Evolutionary conservation across 1,284 basidiomycete species (phyloP), one percentile per base, ranked within the genome.

Genomic region (Trametes polyzona): DNA sequence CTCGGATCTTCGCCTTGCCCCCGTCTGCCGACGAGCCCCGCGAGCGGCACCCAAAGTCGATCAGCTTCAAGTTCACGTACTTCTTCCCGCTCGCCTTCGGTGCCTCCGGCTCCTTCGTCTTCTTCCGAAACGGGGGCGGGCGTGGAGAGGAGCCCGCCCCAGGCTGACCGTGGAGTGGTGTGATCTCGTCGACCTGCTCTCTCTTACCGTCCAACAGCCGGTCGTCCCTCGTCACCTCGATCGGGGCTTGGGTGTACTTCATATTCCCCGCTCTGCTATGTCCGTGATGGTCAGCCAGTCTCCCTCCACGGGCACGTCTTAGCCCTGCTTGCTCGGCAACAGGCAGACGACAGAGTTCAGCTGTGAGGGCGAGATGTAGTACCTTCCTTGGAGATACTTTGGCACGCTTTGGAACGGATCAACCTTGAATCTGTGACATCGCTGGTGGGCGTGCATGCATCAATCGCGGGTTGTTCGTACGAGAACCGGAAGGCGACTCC

Each of bases 241-340:
- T 82, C 9, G 87, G 85, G 14, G 87, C 85, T 56, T 79, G 82
- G 39, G 82, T 88, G 63, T 86, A 79, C 61, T 83, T 85, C 63
- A 94, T 75, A 17, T 84, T 4, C 91, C 87, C 30, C 93, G 85
- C 73, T 95, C 92, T 4, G 92, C 93, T 19, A 96, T 84, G 7
- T 95, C 93, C 1, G 90, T 93, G 50, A 96, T 90, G 8, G 92
- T 91, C 42, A 96, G 83, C 89, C 91, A 98, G 72, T 98, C 96
- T 1, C 92, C 92, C 5, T 86, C 83, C 4, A 98, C 87, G 2
- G 96, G 96, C 0, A 99, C 83, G 48, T 97, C 93, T 72, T 95
- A 96, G 14, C 88, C 88, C 53, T 88, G 85, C 63, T 92, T 90
- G 65, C 91, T 87, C 0, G 88, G 83, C 8, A 87, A 80, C 0